Evolutionary conservation across 192 early-diverging fungal species (phyloP).

Genomic region (Entomortierella beljakovae): DNA sequence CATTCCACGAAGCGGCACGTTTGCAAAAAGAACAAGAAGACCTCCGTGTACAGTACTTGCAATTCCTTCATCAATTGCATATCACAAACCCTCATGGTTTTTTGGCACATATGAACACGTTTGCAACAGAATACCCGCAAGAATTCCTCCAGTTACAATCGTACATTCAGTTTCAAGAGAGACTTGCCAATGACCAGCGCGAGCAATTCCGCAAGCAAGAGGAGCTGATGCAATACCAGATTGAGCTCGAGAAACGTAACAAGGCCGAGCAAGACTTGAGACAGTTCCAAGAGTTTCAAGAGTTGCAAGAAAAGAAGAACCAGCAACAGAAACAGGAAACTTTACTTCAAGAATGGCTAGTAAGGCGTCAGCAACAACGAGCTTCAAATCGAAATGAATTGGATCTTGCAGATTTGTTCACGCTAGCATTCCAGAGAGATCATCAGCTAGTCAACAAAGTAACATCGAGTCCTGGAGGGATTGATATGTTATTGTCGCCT

Average conservation of each 20-base stretch:
- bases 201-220: constrained; percentile 25
- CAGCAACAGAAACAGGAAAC: constrained; percentile 23
- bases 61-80: constrained; percentile 42
- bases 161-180: constrained; percentile 41
- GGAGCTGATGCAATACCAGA: constrained; percentile 29
- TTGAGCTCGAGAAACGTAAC: constrained; percentile 42
- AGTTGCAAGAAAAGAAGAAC: constrained; percentile 19
- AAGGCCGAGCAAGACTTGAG: constrained; percentile 39
- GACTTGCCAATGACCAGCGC: constrained; percentile 20
- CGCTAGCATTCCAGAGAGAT: constrained; percentile 38
- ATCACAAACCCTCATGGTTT: constrained; percentile 38
- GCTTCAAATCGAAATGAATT: constrained; percentile 19
- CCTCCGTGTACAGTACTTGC: constrained; percentile 40
- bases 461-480: constrained; percentile 28
- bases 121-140: constrained; percentile 43
- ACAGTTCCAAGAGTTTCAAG: constrained; percentile 43
- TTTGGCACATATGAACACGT: constrained; percentile 43
- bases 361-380: constrained; percentile 32
- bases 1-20: constrained; percentile 37
- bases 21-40: constrained; percentile 50
- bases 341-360: constrained; percentile 35
- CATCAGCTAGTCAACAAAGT: constrained; percentile 28
- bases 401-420: constrained; percentile 44
- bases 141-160: constrained; percentile 48
- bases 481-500: constrained; percentile 34